Evolutionary conservation across 768 basidiomycete species (phyloP), one percentile per base, ranked within the genome.

Genomic region (Pulveroboletus sp.): DNA sequence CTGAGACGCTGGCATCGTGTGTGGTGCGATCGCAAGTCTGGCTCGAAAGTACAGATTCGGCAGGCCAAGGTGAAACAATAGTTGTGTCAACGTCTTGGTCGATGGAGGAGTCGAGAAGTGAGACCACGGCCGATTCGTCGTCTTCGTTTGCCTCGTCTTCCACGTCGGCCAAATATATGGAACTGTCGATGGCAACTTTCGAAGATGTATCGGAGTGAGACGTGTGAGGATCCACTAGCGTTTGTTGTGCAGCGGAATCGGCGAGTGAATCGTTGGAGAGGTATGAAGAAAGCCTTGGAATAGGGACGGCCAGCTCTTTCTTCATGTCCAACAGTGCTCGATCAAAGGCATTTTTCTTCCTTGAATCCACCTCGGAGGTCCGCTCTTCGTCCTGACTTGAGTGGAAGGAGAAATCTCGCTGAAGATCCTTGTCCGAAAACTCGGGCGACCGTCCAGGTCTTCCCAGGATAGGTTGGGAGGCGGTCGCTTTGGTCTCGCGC

Each of bases 311-410:
- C 5, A 58, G 42, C 36, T 44, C 10, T 25, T 40, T 19, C 36
- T 19, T 24, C 23, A 35, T 49, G 6, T 33, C 47, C 27, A n/a
- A 49, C 41, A 58, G 23, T 3, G 20, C 5, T 5, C 29, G 45
- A 14, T 56, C 44, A 11, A 52, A 41, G 3, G 29, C 47, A 4
- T 52, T 44, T 6, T 57, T 47, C 12, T 47, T 58, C 1, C 51
- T 35, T 11, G 45, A 33, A 11, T 45, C 55, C 1, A 56, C 49
- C 13, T 58, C 57, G 0, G 45, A 41, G 4, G 57, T 58, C 49
- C 51, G 58, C 2, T 58, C 57, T 12, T 56, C 55, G 1, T 54
- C 47, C 24, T 49, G 36, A 19, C 34, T 49, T 0, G 45, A 53
- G 16, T 47, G 32, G 14, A 53, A 57, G 17, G 48, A 49, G 27